Conservation (phyloP, 768 basidiomycete species). For the Boletus patriciae region DNA sequence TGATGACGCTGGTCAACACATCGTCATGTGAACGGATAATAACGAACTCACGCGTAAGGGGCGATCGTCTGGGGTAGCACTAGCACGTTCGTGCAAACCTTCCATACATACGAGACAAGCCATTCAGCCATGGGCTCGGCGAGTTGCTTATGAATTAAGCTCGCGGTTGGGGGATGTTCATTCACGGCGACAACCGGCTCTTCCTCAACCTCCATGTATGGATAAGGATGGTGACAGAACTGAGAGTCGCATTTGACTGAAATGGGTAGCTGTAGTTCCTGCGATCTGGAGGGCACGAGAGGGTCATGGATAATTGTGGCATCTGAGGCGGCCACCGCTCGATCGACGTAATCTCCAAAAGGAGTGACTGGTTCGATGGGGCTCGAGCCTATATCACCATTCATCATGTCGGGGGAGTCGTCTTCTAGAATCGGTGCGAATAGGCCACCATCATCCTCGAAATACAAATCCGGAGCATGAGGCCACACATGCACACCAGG, state of each 20-base stretch:
- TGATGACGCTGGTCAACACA: slow-evolving; percentile 14
- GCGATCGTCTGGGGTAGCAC: slow-evolving; percentile 56
- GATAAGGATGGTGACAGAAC: slow-evolving; percentile 24
- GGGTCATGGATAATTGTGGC: slow-evolving; percentile 26
- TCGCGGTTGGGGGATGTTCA: slow-evolving; percentile 35
- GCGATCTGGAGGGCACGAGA: slow-evolving; percentile 17
- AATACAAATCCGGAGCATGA: slow-evolving; percentile 16
- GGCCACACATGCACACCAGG: slow-evolving; percentile 17
- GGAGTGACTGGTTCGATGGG: slow-evolving; percentile 75
- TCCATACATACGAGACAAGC: slow-evolving; percentile 80
- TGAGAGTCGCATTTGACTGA: slow-evolving; percentile 29
- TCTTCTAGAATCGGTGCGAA: slow-evolving; percentile 69
- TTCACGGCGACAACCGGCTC: slow-evolving; percentile 43
- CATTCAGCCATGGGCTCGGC: slow-evolving; percentile 78
- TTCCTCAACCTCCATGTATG: slow-evolving; percentile 16
- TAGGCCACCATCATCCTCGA: slow-evolving; percentile 34
- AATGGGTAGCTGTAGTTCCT: slow-evolving; percentile 20
- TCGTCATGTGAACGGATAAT: not conserved
- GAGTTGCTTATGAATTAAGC: slow-evolving; percentile 63
- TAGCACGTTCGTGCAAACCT: slow-evolving; percentile 72
- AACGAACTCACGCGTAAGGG: slow-evolving; percentile 51
- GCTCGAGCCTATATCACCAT: slow-evolving; percentile 59
- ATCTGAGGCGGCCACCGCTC: slow-evolving; percentile 53
- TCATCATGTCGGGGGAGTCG: slow-evolving; percentile 55
- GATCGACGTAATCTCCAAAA: slow-evolving; percentile 74